Base-by-base conservation (phyloP, 371 early-diverging fungal species). In the Mortierella polycephala region DNA sequence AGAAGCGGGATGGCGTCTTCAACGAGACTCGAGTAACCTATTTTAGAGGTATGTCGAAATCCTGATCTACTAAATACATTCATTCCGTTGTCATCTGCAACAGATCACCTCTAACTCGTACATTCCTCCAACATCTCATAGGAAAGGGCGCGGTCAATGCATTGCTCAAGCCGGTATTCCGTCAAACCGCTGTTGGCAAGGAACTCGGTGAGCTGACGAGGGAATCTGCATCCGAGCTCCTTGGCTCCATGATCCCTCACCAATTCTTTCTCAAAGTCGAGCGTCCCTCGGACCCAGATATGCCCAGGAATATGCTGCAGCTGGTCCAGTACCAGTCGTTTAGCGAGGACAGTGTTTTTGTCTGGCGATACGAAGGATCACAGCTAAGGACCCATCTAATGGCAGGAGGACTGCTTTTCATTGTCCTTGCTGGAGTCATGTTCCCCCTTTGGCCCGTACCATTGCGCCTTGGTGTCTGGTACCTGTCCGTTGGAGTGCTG, bases 371-470 rank as follows among this genome's bases (percentile, higher is more conserved):
- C 18, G 51, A 51, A 18, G 51, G 51, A 10, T 51, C 51, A 18
- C 51, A 51, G 20, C 18, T 51, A 20, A 51, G 51, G 51, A 51
- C 91, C 99, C 90, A 92, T 57, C 75, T 98, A 50, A 89, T 95
- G 52, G 95, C 95, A 14, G 82, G 90, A 14, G 89, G 85, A 7
- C 83, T 99, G 23, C 86, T 99, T 20, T 77, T 88, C 10, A 81
- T 94, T 20, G 92, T 94, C 20, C 87, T 99, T 47, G 93, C 94
- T 5, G 95, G 95, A 45, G 99, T 98, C 47, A 89, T 99, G 91
- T 99, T 98, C 91, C 98, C 98, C 51, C 89, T 99, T 14, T 99
- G 99, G 99, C 99, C 99, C 3, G 80, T 87, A 14, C 82, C 86
- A 30, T 81, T 99, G 68, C 88, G 95, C 49, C 79, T 90, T 54